These are phyloP conservation scores for Byssothecium circinans DNA, from an alignment of 2,329 filamentous ascomycete species.

Conservation along the genomic window DNA sequence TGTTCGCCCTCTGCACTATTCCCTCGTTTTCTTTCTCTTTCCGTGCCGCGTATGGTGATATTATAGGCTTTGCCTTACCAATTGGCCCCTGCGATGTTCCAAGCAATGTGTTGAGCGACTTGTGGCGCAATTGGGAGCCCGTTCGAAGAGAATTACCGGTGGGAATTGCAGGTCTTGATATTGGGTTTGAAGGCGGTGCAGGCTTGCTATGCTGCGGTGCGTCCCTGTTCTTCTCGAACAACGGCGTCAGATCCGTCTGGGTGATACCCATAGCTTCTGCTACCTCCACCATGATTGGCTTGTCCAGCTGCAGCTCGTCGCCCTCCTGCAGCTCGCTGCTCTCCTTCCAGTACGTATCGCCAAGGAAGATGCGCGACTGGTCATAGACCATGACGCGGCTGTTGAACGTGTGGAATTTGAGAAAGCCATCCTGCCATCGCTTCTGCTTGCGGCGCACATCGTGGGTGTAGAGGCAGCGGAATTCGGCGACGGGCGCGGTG, in stretches of 20 bases:
- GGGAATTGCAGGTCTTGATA: slow-evolving; percentile 25
- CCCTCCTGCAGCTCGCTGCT: slow-evolving; percentile 72
- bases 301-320: slow-evolving; percentile 78
- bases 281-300: slow-evolving; percentile 78
- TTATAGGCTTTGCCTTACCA: slow-evolving; percentile 61
- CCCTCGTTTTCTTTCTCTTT: slow-evolving; percentile 35
- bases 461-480: slow-evolving; percentile 82
- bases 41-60: slow-evolving; percentile 67
- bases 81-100: slow-evolving; percentile 66
- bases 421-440: slow-evolving; percentile 87
- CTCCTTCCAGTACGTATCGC: slow-evolving; percentile 79
- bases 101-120: slow-evolving; percentile 64
- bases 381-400: slow-evolving; percentile 89
- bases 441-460: slow-evolving; percentile 87
- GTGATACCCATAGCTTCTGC: slow-evolving; percentile 71
- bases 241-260: slow-evolving; percentile 75
- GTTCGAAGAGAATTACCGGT: slow-evolving; percentile 18
- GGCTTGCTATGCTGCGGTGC: slow-evolving; percentile 21
- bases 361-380: slow-evolving; percentile 75
- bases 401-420: slow-evolving; percentile 90
- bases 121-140: slow-evolving; percentile 53
- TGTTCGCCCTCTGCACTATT: slow-evolving; percentile 40
- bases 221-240: slow-evolving; percentile 69
- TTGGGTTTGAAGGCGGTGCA: slow-evolving; percentile 14
- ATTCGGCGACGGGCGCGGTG: slow-evolving; percentile 77